A percentile compares a stretch with the other conserved stretches of the same genome.
Conservation (phyloP, 176 grass and related monocot species). For the Carex cristatella region DNA sequence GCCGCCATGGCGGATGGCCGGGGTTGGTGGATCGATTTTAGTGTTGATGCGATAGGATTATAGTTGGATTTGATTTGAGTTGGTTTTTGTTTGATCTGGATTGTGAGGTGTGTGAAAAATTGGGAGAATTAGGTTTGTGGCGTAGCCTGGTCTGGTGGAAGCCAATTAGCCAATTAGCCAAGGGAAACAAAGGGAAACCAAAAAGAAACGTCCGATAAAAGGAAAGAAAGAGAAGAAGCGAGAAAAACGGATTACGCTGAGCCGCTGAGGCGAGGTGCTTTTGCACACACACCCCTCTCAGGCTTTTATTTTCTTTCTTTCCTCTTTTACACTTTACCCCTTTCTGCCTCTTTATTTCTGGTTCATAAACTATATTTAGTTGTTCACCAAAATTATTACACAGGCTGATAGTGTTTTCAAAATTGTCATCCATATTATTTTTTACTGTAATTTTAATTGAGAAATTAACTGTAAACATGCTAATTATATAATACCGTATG, state of each 20-base stretch:
- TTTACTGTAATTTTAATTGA: not conserved
- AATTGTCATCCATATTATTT: not conserved
- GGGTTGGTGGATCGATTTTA: not conserved
- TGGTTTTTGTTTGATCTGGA: not conserved
- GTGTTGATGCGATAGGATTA: not conserved
- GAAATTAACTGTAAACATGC: not conserved
- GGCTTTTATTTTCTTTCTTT: not conserved
- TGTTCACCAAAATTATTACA: not conserved
- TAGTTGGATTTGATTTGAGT: not conserved
- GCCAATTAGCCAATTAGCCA: too few species aligned
- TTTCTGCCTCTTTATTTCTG: not conserved
- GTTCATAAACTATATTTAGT: not conserved
- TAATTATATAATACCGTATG: not conserved
- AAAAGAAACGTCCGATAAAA: constrained; percentile 15
- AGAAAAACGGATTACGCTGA: constrained; percentile 20
- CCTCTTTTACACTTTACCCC: not conserved
- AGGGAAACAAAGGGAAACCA: not conserved
- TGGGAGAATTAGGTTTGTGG: constrained; percentile 13
- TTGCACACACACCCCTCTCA: not conserved
- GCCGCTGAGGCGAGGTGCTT: not conserved
- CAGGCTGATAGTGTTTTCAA: not conserved
- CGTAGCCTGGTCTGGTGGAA: not conserved
- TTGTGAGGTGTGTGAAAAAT: constrained; percentile 12
- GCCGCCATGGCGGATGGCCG: constrained; percentile 5
- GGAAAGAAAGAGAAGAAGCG: constrained; percentile 16